Base-by-base conservation (phyloP, 768 basidiomycete genomes). In the Tylopilus plumbeoviolaceoides region DNA sequence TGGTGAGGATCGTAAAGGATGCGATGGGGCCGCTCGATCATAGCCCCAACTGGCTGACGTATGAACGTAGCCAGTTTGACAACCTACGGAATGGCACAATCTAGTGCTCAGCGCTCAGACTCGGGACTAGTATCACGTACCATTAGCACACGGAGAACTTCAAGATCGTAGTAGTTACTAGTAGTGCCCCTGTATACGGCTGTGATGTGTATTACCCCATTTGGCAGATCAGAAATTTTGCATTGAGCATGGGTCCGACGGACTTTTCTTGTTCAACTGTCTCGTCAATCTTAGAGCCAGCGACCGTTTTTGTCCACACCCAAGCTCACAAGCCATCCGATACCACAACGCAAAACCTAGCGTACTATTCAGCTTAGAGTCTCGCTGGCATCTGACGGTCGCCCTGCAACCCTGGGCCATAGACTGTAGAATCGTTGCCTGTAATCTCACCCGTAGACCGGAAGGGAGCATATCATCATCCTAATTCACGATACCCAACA, bases 21-120 rank as follows among this genome's bases (percentile, higher is more conserved):
- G 77, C 80, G n/a, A 89, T 94, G 82, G 88, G 86, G 12, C 74
- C 77, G 11, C 68, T 93, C 55, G 88, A 94, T 59, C 72, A 67
- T 54, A 79, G 75, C 49, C 72, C 78, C 35, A 99, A 99, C 67
- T 95, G 94, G 85, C 72, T 99, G 57, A 65, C 67, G 40, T 98
- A 95, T 64, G 78, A 82, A 62, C 70, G 75, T 36, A 90, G 89
- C 63, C 80, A 81, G 72, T 94, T 86, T 64, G 85, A 89, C 40
- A 94, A 95, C 66, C 71, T 95, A 75, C 76, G 76, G 63, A 79
- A 79, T 14, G 86, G 89, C 36, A 89, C 89, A 9, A 60, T 71
- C 48, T 69, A 69, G 59, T 30, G 47, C n/a, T 27, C 28, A 69
- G 59, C 27, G 47, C n/a, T 27, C 28, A 11, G 45, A 36, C 27